Conservation (phyloP, 805 yeast genomes). For the Metschnikowia cerradonensis region DNA sequence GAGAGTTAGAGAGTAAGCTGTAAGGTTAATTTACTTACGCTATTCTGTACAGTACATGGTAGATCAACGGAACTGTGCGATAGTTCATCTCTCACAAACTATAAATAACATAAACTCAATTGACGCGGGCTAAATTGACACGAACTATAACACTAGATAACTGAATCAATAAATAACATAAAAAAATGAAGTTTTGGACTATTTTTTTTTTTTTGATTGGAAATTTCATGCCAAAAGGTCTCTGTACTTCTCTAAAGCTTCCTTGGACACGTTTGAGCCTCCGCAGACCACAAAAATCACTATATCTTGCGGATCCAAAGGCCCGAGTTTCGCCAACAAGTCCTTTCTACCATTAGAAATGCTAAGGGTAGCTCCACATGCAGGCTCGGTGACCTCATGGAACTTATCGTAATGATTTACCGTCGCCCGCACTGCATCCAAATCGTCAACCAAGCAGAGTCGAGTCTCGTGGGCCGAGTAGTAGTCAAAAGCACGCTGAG, state of each 20-base stretch:
- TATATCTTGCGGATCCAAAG: constrained; percentile 36
- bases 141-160: too few relatives aligned
- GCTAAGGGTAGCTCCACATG: constrained; percentile 67
- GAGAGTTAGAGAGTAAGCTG: too few relatives aligned
- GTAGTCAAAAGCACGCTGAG: constrained; percentile 38
- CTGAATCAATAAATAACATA: too few relatives aligned
- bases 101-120: too few relatives aligned
- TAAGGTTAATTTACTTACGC: too few relatives aligned
- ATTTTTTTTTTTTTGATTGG: too few relatives aligned
- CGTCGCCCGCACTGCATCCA: constrained; percentile 55
- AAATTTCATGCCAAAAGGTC: not conserved
- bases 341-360: constrained; percentile 38
- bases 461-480: constrained; percentile 27
- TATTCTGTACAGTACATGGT: too few relatives aligned
- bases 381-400: constrained; percentile 59
- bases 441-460: constrained; percentile 38
- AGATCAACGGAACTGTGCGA: too few relatives aligned
- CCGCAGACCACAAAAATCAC: constrained; percentile 60
- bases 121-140: too few relatives aligned
- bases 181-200: too few relatives aligned
- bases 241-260: constrained; percentile 12
- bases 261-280: constrained; percentile 15
- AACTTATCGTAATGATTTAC: constrained; percentile 47
- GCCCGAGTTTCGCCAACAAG: constrained; percentile 22
- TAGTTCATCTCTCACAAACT: too few relatives aligned